Conservation (phyloP, 768 basidiomycete species). For the Trametes cubensis region DNA sequence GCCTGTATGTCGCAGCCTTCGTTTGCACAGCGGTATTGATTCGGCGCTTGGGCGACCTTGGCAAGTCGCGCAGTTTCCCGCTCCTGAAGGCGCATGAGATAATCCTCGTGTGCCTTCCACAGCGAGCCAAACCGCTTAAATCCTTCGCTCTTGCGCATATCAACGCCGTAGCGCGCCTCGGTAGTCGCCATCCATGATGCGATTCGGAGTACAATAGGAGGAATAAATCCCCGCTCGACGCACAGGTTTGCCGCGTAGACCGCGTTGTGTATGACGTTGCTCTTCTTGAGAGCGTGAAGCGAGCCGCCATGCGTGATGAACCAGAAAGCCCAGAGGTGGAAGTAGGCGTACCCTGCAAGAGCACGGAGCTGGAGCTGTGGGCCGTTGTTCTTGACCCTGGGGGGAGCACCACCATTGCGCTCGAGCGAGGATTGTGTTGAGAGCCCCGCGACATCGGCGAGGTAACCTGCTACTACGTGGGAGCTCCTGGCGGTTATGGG, state of each 20-base stretch:
- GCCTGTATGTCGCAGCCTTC: constrained; percentile 10
- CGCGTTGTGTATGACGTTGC: constrained; percentile 7
- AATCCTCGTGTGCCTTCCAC: constrained; percentile 5
- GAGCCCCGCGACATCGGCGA: not conserved
- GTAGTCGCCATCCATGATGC: constrained; percentile 7
- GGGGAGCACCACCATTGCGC: not conserved
- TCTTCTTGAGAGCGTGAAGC: not conserved
- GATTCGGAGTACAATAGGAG: constrained; percentile 1
- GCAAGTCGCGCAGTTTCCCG: not conserved
- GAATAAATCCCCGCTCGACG: not conserved
- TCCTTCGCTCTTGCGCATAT: not conserved
- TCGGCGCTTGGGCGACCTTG: not conserved
- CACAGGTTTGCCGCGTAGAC: not conserved
- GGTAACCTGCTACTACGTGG: not conserved
- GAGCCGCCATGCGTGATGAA: not conserved
- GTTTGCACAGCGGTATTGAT: constrained; percentile 8
- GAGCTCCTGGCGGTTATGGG: not conserved
- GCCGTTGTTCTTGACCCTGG: not conserved
- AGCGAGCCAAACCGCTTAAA: constrained; percentile 3
- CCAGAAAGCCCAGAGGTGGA: constrained; percentile 6
- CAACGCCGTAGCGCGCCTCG: constrained; percentile 2
- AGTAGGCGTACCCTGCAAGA: constrained; percentile 7
- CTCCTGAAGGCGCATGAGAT: not conserved
- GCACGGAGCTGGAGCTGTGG: constrained; percentile 2
- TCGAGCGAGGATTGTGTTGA: not conserved